phyloP scores from a whole-genome alignment of 768 basidiomycete genomes.

The Symmetrospora coprosmae region DNA sequence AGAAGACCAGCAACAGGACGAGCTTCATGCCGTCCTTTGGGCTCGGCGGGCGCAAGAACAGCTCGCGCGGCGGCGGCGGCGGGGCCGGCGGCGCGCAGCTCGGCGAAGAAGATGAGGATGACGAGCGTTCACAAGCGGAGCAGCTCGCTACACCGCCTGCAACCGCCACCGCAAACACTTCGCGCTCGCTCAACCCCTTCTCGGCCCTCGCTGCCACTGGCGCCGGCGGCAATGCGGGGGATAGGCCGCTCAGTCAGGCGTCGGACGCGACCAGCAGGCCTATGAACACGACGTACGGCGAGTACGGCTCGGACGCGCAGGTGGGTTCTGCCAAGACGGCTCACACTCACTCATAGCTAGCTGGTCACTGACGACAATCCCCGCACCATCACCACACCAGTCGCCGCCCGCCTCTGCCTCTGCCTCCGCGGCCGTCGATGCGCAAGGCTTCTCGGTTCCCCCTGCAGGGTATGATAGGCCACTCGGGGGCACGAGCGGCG shows the following conservation, averaged over 20 bases:
- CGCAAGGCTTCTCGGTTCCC: slow-evolving; percentile 40
- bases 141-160: no score
- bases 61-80: no score
- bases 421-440: slow-evolving; percentile 33
- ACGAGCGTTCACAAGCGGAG: no score
- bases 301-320: not conserved
- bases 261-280: slow-evolving; percentile 12
- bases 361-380: not conserved
- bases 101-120: no score
- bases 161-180: no score
- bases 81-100: no score
- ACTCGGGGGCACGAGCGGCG: slow-evolving; percentile 33
- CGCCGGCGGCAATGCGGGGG: no score
- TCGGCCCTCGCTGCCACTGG: no score
- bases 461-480: slow-evolving; percentile 38
- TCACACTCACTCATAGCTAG: not conserved
- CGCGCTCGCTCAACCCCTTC: no score
- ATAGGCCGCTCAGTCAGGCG: no score
- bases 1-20: no score
- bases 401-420: not conserved
- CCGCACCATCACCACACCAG: not conserved
- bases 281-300: not conserved
- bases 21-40: slow-evolving; percentile 9
- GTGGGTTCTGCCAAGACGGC: not conserved
- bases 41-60: no score